phyloP scores from a whole-genome alignment of 768 basidiomycete genomes.

The Nevesoporus exiguus region DNA sequence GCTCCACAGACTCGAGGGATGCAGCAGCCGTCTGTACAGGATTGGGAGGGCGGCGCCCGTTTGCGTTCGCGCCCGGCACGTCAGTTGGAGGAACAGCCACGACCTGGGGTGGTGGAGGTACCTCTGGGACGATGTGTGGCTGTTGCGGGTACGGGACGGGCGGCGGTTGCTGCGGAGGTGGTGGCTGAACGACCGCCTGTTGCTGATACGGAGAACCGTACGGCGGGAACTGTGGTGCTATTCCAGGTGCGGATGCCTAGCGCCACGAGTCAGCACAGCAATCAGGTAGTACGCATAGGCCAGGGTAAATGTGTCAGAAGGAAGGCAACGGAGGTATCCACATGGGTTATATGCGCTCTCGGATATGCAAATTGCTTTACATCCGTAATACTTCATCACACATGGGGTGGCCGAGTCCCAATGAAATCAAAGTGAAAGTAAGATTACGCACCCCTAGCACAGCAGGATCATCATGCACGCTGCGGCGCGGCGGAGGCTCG shows the following conservation, averaged over 20 bases:
- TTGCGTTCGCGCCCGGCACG: slow-evolving; percentile 23
- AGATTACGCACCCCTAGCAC: slow-evolving; percentile 67
- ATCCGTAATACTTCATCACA: slow-evolving; percentile 46
- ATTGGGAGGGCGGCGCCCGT: slow-evolving; percentile 37
- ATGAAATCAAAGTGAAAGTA: not conserved
- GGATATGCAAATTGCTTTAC: slow-evolving; percentile 38
- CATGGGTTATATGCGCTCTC: slow-evolving; percentile 45
- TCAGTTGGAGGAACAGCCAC: slow-evolving; percentile 22
- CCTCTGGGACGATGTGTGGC: slow-evolving; percentile 26
- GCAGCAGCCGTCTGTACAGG: slow-evolving; percentile 70
- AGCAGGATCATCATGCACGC: slow-evolving; percentile 80
- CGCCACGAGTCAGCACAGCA: slow-evolving; percentile 11
- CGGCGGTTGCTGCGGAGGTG: slow-evolving; percentile 29
- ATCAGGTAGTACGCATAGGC: not conserved
- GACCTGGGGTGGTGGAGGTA: slow-evolving; percentile 19
- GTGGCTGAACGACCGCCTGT: slow-evolving; percentile 31
- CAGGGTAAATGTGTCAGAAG: slow-evolving; percentile 41
- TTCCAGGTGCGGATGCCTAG: slow-evolving; percentile 50
- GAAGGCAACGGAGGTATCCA: slow-evolving; percentile 62
- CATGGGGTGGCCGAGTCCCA: not conserved
- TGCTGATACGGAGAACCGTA: slow-evolving; percentile 32
- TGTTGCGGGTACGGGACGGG: slow-evolving; percentile 29
- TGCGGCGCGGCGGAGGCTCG: slow-evolving; percentile 54
- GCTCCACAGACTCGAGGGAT: slow-evolving; percentile 69
- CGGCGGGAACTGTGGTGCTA: slow-evolving; percentile 29